phyloP scores from a whole-genome alignment of 371 early-diverging fungal genomes.

The Lichtheimia corymbifera region DNA sequence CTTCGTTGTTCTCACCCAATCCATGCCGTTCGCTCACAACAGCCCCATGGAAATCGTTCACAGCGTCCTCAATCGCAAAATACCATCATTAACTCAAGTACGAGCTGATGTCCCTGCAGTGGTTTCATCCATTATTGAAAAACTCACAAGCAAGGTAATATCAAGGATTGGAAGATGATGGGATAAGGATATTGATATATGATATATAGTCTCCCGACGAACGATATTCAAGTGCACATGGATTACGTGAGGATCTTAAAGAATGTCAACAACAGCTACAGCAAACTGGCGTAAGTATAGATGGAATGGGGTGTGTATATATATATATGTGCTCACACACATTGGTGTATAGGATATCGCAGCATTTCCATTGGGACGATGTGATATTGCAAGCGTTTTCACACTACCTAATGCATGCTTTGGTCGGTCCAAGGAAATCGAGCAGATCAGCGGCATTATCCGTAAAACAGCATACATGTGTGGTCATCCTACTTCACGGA shows the following conservation, averaged over 20 bases:
- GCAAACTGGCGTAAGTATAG: conserved; percentile 6
- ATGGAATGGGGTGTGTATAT: too few relatives aligned
- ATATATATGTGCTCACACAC: not conserved
- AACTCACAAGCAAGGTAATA: conserved; percentile 58
- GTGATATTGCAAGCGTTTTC: conserved; percentile 58
- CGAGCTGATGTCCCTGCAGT: conserved; percentile 49
- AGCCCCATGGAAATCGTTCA: conserved; percentile 65
- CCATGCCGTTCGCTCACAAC: conserved; percentile 48
- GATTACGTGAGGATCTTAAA: conserved; percentile 56
- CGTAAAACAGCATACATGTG: conserved; percentile 38
- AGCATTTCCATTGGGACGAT: conserved; percentile 47
- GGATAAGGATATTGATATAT: not conserved
- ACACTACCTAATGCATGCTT: conserved; percentile 55
- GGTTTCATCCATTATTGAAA: conserved; percentile 54
- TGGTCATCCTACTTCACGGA: conserved; percentile 21
- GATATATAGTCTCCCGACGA: conserved; percentile 56
- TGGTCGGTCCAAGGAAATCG: conserved; percentile 44
- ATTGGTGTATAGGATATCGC: conserved; percentile 25
- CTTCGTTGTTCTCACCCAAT: conserved; percentile 50
- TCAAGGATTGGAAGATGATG: not conserved
- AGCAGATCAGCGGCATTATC: conserved; percentile 34
- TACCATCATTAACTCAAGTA: conserved; percentile 46
- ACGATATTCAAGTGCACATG: conserved; percentile 60
- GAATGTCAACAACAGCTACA: conserved; percentile 44
- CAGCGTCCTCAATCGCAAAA: conserved; percentile 50